Evolutionary conservation across 2,329 filamentous ascomycete genomes (phyloP), one percentile per base, ranked within the genome.

Genomic region (Fusarium humuli): DNA sequence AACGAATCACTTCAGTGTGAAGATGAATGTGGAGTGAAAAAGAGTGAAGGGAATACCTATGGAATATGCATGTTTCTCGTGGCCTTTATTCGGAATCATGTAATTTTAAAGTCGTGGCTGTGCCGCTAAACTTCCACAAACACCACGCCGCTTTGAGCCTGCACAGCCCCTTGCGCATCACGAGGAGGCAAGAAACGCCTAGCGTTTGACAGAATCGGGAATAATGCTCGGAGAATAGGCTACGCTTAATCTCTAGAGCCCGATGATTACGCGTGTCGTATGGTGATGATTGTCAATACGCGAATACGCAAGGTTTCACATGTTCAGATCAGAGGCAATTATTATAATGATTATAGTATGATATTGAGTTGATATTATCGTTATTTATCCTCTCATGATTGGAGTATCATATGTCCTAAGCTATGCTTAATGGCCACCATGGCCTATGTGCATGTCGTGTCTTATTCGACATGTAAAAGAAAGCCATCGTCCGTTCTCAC

Each of bases 101-200:
- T 32, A 34, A 49, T 42, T 65, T 52, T 34, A 47, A 50, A 56
- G 40, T 45, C 48, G 70, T 61, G 70, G 67, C 70, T 72, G 37
- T 69, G 70, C 70, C 53, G 29, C 48, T 49, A 41, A 52, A 45
- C 45, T 57, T 59, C 45, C 44, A 46, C 57, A 52, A 64, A 45
- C 50, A 69, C 46, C 56, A 61, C 69, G 60, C 64, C 69, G 49
- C 64, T 71, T 71, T 42, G 50, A 52, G 61, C 22, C 22, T 67
- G 46, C 63, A 71, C 54, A 63, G 67, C 67, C 67, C 41, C 45
- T 41, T 16, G 23, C 18, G 16, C 25, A 60, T 58, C 55, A 70
- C 52, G 27, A 37, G 32, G 52, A 34, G 42, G 27, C 25, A 42
- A 49, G 22, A 41, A 46, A 57, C 41, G 57, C 16, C 34, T 37